These are phyloP conservation scores for Diaporthe velutina DNA, from an alignment of 2,329 filamentous ascomycete species.

Conservation along the genomic window DNA sequence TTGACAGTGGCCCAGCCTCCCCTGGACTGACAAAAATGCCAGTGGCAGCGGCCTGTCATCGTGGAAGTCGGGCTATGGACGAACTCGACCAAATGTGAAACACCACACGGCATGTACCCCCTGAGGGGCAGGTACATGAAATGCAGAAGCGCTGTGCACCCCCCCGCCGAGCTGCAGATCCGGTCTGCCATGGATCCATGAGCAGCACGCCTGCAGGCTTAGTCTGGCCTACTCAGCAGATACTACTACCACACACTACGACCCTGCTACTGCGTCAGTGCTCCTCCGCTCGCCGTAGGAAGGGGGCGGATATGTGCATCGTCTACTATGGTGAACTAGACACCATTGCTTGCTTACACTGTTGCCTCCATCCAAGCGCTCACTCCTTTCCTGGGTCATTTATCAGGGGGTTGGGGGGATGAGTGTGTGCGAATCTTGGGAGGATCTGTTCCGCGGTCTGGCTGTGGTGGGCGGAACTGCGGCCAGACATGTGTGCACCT, in stretches of 20 bases:
- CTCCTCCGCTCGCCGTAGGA: not conserved
- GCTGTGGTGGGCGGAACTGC: slow-evolving; percentile 11
- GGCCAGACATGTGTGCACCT: not conserved
- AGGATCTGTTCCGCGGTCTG: slow-evolving; percentile 2
- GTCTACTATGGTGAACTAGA: too few relatives aligned
- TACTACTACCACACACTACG: slow-evolving; percentile 5
- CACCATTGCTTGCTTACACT: not conserved
- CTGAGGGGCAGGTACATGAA: slow-evolving; percentile 33
- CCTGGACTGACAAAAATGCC: not conserved
- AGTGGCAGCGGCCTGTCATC: not conserved
- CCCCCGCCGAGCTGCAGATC: slow-evolving; percentile 18
- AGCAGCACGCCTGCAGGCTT: slow-evolving; percentile 5
- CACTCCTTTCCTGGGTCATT: not conserved
- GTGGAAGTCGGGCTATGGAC: not conserved
- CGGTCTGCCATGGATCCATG: not conserved
- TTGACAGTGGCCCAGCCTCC: not conserved
- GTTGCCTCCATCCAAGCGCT: not conserved
- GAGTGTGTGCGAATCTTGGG: not conserved
- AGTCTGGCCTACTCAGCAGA: not conserved
- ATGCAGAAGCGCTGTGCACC: not conserved
- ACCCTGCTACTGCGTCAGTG: not conserved
- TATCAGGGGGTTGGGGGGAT: too few relatives aligned
- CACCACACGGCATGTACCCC: slow-evolving; percentile 23
- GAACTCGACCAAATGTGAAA: not conserved
- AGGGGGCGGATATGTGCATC: not conserved